Conservation (phyloP, 306 rosid species). For the Corylus americana region DNA sequence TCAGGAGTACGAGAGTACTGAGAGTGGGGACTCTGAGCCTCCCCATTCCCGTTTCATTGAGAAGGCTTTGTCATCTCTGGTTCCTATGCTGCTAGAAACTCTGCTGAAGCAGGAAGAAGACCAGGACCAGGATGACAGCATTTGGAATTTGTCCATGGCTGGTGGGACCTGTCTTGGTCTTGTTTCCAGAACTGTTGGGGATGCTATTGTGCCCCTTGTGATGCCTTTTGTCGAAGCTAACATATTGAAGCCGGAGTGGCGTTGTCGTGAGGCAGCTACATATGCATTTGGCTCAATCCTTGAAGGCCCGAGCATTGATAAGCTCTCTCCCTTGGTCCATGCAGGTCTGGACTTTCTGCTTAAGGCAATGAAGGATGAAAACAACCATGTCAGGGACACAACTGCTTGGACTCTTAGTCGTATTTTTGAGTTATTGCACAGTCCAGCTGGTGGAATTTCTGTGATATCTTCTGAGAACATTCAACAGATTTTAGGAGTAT, state of each 20-base stretch:
- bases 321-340: conserved; percentile 28
- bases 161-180: conserved; percentile 44
- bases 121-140: conserved; percentile 37
- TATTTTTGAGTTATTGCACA: conserved; percentile 37
- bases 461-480: conserved; percentile 33
- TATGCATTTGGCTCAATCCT: conserved; percentile 39
- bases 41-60: conserved; percentile 34
- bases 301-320: conserved; percentile 37
- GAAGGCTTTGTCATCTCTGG: conserved; percentile 33
- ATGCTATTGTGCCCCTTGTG: conserved; percentile 37
- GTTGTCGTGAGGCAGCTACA: conserved; percentile 43
- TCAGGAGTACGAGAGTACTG: conserved; percentile 32
- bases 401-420: conserved; percentile 47
- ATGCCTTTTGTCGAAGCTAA: conserved; percentile 45
- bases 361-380: conserved; percentile 32
- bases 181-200: conserved; percentile 38
- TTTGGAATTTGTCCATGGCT: conserved; percentile 44
- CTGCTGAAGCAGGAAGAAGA: conserved; percentile 43
- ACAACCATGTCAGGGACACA: conserved; percentile 40
- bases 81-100: conserved; percentile 41
- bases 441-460: conserved; percentile 34
- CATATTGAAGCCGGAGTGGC: conserved; percentile 39
- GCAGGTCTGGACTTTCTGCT: conserved; percentile 36
- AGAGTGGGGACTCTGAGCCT: conserved; percentile 27
- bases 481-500: conserved; percentile 28